phyloP scores from a whole-genome alignment of 768 basidiomycete species.

The Tylopilus rubrobrunneus region DNA sequence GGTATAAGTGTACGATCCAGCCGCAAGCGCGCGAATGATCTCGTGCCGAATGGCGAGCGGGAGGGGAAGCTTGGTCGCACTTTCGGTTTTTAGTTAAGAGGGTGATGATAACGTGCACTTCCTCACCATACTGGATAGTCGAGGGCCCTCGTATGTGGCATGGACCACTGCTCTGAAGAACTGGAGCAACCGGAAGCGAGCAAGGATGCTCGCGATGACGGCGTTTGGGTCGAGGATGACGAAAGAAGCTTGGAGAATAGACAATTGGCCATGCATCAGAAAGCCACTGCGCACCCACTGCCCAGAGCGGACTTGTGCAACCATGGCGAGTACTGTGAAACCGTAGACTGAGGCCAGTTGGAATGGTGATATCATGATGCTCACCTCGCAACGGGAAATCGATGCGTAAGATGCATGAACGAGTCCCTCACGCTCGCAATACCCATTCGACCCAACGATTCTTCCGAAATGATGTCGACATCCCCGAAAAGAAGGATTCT shows the following conservation, averaged over 20 bases:
- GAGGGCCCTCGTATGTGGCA: slow-evolving; percentile 60
- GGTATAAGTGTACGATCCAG: slow-evolving; percentile 84
- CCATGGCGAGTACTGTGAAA: slow-evolving; percentile 72
- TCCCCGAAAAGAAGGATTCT: slow-evolving; percentile 65
- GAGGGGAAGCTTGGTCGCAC: slow-evolving; percentile 64
- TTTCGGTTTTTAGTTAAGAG: slow-evolving; percentile 80
- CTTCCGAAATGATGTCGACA: slow-evolving; percentile 60
- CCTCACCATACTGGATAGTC: slow-evolving; percentile 88
- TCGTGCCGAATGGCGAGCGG: slow-evolving; percentile 70
- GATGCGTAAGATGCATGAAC: slow-evolving; percentile 60
- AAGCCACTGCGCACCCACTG: slow-evolving; percentile 98
- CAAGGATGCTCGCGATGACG: slow-evolving; percentile 81
- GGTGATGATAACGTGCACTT: slow-evolving; percentile 83
- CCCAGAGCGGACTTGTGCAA: slow-evolving; percentile 91
- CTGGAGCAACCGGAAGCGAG: slow-evolving; percentile 77
- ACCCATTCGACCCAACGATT: slow-evolving; percentile 48
- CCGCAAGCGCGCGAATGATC: slow-evolving; percentile 85
- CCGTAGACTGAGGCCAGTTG: neutral
- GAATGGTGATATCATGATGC: slow-evolving; percentile 18
- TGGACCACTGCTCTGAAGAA: slow-evolving; percentile 70
- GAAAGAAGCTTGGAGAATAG: slow-evolving; percentile 84
- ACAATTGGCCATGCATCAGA: slow-evolving; percentile 87
- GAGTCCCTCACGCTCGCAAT: slow-evolving; percentile 55
- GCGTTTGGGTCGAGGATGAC: slow-evolving; percentile 73
- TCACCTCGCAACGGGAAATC: slow-evolving; percentile 88